A percentile compares a stretch with the other conserved stretches of the same genome.
These are phyloP conservation scores for Malus asiatica DNA, from an alignment of 306 rosid genomes.

Conservation along the genomic window DNA sequence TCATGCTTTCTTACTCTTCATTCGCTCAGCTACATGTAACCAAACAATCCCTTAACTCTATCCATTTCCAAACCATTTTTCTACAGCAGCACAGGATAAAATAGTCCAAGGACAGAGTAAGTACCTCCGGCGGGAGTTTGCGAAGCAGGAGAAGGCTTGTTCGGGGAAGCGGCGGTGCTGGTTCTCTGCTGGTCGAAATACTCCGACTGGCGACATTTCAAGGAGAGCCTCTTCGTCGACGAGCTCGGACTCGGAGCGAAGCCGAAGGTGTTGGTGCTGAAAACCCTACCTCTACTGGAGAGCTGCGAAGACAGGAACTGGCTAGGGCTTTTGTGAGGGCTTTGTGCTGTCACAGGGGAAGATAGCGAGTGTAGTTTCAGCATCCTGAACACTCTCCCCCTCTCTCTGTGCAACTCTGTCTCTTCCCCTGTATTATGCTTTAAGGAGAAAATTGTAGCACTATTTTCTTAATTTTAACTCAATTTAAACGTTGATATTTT, in stretches of 20 bases:
- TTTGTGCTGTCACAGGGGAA: constrained; percentile 27
- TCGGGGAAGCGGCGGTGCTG: constrained; percentile 10
- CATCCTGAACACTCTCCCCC: constrained; percentile 19
- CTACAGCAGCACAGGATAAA: neutral
- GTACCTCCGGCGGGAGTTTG: constrained; percentile 40
- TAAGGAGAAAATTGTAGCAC: too few relatives aligned
- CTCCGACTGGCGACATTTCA: constrained; percentile 61
- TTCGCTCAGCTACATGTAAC: neutral
- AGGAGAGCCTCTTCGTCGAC: constrained; percentile 17
- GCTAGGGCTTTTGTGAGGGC: constrained; percentile 16
- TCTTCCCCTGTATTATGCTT: constrained; percentile 16
- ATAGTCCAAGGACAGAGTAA: neutral
- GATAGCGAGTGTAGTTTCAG: constrained; percentile 36
- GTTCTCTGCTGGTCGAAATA: constrained; percentile 37
- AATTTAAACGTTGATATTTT: too few relatives aligned
- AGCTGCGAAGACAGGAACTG: constrained; percentile 10
- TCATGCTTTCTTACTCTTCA: neutral
- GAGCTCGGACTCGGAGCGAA: constrained; percentile 14
- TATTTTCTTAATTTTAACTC: too few relatives aligned
- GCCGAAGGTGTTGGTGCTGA: constrained; percentile 20
- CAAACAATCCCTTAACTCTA: neutral
- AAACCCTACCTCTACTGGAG: constrained; percentile 10
- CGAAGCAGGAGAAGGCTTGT: constrained; percentile 16
- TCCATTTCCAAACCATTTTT: neutral
- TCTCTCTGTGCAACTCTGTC: neutral